phyloP scores from a whole-genome alignment of 2,329 filamentous ascomycete genomes.

The Rutstroemia sp. region DNA sequence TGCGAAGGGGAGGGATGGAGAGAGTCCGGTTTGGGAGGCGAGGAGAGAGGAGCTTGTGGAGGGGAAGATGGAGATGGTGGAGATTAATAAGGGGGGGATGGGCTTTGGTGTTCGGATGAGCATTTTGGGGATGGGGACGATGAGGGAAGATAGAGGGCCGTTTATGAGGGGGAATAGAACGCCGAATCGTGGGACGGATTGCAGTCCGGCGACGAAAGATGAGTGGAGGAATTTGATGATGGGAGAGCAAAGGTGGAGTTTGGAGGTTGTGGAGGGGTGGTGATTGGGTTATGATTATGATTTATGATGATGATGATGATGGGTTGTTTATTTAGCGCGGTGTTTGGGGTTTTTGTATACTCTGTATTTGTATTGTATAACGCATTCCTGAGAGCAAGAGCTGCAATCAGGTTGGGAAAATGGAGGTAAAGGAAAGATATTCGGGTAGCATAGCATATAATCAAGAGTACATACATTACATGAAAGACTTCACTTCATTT shows the following conservation, averaged over 20 bases:
- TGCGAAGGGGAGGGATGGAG: constrained; percentile 14
- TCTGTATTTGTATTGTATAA: background rate
- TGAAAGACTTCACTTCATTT: no score
- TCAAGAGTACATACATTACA: no score
- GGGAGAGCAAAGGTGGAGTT: constrained; percentile 36
- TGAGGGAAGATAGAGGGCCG: constrained; percentile 21
- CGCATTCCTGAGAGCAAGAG: constrained; percentile 25
- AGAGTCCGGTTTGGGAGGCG: constrained; percentile 1
- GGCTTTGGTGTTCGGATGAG: constrained; percentile 6
- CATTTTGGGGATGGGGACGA: background rate
- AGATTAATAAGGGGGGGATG: constrained; percentile 20
- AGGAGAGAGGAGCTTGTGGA: constrained; percentile 4
- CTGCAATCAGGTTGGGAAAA: constrained; percentile 20
- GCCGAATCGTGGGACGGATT: constrained; percentile 53
- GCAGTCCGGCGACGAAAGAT: constrained; percentile 53
- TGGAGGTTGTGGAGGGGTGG: constrained; percentile 45
- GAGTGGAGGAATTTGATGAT: constrained; percentile 56
- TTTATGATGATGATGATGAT: background rate
- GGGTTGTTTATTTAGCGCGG: background rate
- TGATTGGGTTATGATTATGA: constrained; percentile 18
- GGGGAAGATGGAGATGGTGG: constrained; percentile 8
- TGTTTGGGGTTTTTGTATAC: background rate
- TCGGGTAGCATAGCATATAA: no score
- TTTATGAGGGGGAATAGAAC: constrained; percentile 42
- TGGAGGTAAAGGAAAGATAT: no score